Conservation (phyloP, 345 rosid species). For the Aegle marmelos region DNA sequence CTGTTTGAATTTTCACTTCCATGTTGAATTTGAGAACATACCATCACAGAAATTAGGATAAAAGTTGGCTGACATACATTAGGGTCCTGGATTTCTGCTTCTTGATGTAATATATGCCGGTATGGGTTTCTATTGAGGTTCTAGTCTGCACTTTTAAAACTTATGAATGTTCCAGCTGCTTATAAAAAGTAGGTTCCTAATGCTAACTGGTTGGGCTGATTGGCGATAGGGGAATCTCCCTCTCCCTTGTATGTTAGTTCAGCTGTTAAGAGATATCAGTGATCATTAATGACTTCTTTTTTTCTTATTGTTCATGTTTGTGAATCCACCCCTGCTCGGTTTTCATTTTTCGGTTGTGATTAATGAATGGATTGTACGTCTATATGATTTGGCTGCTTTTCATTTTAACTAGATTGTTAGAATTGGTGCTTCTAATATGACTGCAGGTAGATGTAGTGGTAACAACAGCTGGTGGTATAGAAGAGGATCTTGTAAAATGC, state of each 20-base stretch:
- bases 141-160: not conserved
- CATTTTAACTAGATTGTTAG: not conserved
- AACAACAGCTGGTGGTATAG: slow-evolving; percentile 94
- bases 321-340: not conserved
- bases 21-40: not conserved
- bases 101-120: not conserved
- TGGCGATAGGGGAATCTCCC: not conserved
- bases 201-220: not conserved
- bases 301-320: not conserved
- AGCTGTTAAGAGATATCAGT: not conserved
- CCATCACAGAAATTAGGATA: too few species aligned
- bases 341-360: not conserved
- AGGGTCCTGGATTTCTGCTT: not conserved
- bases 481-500: slow-evolving; percentile 95
- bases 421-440: slow-evolving; percentile 13
- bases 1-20: too few species aligned
- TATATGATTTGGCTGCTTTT: not conserved
- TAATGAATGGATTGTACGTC: not conserved
- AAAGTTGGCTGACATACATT: not conserved
- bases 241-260: not conserved
- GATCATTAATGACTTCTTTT: not conserved
- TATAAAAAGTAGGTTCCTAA: not conserved
- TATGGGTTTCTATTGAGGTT: not conserved
- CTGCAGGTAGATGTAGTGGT: slow-evolving; percentile 90
- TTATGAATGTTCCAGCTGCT: not conserved